Evolutionary conservation across 2,329 filamentous ascomycete genomes (phyloP).

Genomic region (Aspergillus uvarum): DNA sequence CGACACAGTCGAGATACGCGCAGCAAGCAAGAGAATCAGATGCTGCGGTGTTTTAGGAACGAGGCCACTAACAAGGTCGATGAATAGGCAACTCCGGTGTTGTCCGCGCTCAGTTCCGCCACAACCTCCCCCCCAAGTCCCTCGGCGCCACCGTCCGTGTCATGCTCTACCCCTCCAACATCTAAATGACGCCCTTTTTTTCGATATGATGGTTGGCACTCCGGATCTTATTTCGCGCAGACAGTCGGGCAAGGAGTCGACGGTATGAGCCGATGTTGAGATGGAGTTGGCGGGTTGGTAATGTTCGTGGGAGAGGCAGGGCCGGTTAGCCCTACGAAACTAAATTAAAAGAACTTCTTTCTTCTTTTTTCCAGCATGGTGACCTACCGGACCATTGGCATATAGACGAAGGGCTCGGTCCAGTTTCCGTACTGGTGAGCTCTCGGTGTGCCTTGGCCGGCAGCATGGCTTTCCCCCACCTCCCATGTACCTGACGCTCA

Average conservation of each 20-base stretch:
- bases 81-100: slow-evolving; percentile 87
- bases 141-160: slow-evolving; percentile 95
- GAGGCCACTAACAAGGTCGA: slow-evolving; percentile 11
- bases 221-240: slow-evolving; percentile 36
- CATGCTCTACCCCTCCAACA: slow-evolving; percentile 97
- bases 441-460: slow-evolving; percentile 29
- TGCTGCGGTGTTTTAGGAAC: not conserved
- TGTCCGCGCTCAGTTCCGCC: slow-evolving; percentile 94
- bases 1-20: slow-evolving; percentile 1
- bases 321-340: slow-evolving; percentile 40
- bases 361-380: slow-evolving; percentile 29
- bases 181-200: slow-evolving; percentile 62
- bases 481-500: slow-evolving; percentile 37
- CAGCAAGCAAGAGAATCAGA: not conserved
- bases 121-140: slow-evolving; percentile 92
- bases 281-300: slow-evolving; percentile 43
- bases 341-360: slow-evolving; percentile 35
- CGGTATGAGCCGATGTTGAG: slow-evolving; percentile 40
- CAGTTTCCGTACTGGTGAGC: slow-evolving; percentile 22
- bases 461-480: slow-evolving; percentile 29
- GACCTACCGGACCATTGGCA: slow-evolving; percentile 27
- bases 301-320: slow-evolving; percentile 43
- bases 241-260: slow-evolving; percentile 40
- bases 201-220: slow-evolving; percentile 37
- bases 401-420: slow-evolving; percentile 25